Evolutionary conservation across 495 filamentous ascomycete species (phyloP).

Genomic region (Daldinia bambusicola): DNA sequence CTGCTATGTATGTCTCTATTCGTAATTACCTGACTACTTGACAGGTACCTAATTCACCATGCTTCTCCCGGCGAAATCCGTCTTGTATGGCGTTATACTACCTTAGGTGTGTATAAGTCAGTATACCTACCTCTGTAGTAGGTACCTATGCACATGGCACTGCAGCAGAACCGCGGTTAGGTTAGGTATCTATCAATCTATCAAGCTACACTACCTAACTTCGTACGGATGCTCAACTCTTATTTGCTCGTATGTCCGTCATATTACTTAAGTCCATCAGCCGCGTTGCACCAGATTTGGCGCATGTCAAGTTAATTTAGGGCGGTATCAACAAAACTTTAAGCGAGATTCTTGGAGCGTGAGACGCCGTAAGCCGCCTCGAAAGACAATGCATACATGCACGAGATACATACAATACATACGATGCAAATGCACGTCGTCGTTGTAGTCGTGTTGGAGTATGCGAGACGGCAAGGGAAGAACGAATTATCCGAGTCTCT

Average conservation of each 20-base stretch:
- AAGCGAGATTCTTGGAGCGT: background rate
- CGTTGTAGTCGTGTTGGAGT: background rate
- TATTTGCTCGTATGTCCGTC: background rate
- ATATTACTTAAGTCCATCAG: background rate
- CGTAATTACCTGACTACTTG: background rate
- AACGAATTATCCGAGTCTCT: conserved; percentile 22
- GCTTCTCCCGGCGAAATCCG: conserved; percentile 37
- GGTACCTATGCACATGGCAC: background rate
- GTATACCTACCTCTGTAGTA: no score
- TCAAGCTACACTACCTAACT: background rate
- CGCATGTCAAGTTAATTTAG: background rate
- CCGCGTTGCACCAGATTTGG: background rate
- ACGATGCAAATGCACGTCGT: background rate
- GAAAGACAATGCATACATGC: background rate
- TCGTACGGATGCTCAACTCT: background rate
- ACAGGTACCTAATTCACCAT: background rate
- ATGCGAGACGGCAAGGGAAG: conserved; percentile 9
- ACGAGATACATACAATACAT: background rate
- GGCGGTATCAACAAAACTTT: background rate
- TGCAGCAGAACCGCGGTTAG: background rate
- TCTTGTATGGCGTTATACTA: conserved; percentile 11
- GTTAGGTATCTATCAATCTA: no score
- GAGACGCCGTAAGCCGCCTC: conserved; percentile 14
- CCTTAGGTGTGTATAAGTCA: no score
- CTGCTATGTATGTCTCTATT: conserved; percentile 7